A percentile compares a stretch with the other conserved stretches of the same genome.
These are phyloP conservation scores for Wickerhamomyces queroliae DNA, from an alignment of 805 yeast species.

Conservation along the genomic window DNA sequence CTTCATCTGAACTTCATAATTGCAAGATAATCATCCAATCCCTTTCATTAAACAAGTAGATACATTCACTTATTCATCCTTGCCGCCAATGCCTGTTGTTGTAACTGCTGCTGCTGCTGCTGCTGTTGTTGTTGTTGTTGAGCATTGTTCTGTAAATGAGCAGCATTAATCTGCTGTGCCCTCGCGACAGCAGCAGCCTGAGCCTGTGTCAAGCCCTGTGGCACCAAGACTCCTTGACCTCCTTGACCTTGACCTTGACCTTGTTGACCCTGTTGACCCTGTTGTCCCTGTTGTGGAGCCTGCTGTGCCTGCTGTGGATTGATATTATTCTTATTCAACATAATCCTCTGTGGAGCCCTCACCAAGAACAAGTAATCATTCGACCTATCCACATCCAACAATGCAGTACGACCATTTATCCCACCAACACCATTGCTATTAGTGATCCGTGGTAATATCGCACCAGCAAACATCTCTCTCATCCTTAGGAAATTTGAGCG, in stretches of 20 bases:
- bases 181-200: not conserved
- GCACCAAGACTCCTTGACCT: too few relatives aligned
- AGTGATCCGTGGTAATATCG: conserved; percentile 60
- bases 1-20: too few relatives aligned
- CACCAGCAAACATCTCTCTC: conserved; percentile 92
- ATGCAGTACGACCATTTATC: conserved; percentile 72
- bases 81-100: too few relatives aligned
- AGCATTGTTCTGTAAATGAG: not conserved
- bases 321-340: conserved; percentile 17
- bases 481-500: conserved; percentile 74
- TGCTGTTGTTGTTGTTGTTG: not conserved
- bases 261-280: too few relatives aligned
- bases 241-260: too few relatives aligned
- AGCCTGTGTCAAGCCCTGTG: too few relatives aligned
- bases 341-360: conserved; percentile 41
- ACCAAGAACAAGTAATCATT: conserved; percentile 55
- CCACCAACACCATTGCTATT: conserved; percentile 62
- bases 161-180: not conserved
- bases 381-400: conserved; percentile 66
- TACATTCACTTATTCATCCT: too few relatives aligned
- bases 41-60: too few relatives aligned
- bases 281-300: too few relatives aligned
- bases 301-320: too few relatives aligned
- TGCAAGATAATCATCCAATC: too few relatives aligned
- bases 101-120: too few relatives aligned